Evolutionary conservation across 305 asterid species (phyloP), one percentile per base, ranked within the genome.

Genomic region (Fraxinus nigra): DNA sequence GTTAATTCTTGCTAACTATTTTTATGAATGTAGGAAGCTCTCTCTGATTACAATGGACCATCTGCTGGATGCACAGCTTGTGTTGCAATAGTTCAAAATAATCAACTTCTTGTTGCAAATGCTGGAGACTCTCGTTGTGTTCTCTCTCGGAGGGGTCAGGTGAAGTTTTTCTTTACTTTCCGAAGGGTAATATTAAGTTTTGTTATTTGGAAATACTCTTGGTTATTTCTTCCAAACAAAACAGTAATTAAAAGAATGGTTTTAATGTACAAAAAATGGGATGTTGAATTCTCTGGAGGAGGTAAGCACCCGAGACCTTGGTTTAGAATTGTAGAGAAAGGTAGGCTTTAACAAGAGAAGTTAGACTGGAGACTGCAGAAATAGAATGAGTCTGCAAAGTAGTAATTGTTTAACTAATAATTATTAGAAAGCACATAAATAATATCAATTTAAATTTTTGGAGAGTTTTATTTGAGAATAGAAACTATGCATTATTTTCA

Each of bases 41-140:
- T 73, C 79, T 80, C 90, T 56, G 93, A 86, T 67, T 91, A 85
- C 83, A 79, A 70, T 72, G 99, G 98, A 82, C 98, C 98, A 70
- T 89, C 89, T 87, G 87, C 98, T 81, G 98, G 99, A 75, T 82
- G 95, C 89, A 96, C 99, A 56, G 98, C 98, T 72, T 96, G 99
- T 82, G 93, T 92, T 84, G 97, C 99, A 83, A 83, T 94, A 74
- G 82, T 96, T 72, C 92, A 82, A 81, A 84, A 88, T 80, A 85
- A 88, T 82, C 89, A 83, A 81, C 89, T 94, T 82, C 67, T 92
- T 76, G 99, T 94, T 76, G 99, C 98, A 87, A 95, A 95, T 92
- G 98, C 97, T 74, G 98, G 99, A 77, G 99, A 95, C 89, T 94
- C 99, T 76, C 97, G 99, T 37, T 96, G 99, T 24, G 97, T 96